Percentiles rank a stretch among this genome's conserved stretches.
phyloP scores from a whole-genome alignment of 768 basidiomycete genomes.

The Naganishia vishniacii region DNA sequence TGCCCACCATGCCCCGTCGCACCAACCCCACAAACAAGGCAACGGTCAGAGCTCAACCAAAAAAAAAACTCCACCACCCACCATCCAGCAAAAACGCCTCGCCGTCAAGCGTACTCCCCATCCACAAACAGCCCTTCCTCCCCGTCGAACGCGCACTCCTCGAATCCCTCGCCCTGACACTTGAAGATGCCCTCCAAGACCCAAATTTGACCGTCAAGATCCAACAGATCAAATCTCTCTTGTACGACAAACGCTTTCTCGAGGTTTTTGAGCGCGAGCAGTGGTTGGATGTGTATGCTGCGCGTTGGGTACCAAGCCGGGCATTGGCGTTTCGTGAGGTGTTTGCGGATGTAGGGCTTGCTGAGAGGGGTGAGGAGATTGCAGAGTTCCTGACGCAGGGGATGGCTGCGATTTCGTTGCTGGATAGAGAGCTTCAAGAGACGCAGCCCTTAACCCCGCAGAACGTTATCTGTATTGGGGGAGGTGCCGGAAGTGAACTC shows the following conservation, averaged over 20 bases:
- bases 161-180: conserved; percentile 30
- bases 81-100: conserved; percentile 7
- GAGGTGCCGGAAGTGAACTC: conserved; percentile 45
- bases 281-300: conserved; percentile 42
- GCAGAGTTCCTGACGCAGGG: neutral
- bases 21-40: conserved; percentile 5
- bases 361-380: conserved; percentile 35
- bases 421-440: no score
- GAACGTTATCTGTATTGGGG: conserved; percentile 43
- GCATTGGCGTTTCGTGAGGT: conserved; percentile 44
- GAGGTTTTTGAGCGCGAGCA: conserved; percentile 38
- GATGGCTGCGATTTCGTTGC: neutral
- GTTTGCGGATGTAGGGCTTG: conserved; percentile 36
- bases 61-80: conserved; percentile 23
- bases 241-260: conserved; percentile 46
- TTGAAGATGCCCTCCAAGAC: conserved; percentile 32
- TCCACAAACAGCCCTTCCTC: conserved; percentile 25
- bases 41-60: neutral
- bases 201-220: conserved; percentile 33
- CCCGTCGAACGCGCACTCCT: conserved; percentile 40
- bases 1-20: conserved; percentile 3
- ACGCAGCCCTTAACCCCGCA: neutral
- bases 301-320: conserved; percentile 47
- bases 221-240: conserved; percentile 41
- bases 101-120: neutral